These are phyloP conservation scores for Cynara cardunculus DNA, from an alignment of 129 eudicot genomes.

Conservation along the genomic window DNA sequence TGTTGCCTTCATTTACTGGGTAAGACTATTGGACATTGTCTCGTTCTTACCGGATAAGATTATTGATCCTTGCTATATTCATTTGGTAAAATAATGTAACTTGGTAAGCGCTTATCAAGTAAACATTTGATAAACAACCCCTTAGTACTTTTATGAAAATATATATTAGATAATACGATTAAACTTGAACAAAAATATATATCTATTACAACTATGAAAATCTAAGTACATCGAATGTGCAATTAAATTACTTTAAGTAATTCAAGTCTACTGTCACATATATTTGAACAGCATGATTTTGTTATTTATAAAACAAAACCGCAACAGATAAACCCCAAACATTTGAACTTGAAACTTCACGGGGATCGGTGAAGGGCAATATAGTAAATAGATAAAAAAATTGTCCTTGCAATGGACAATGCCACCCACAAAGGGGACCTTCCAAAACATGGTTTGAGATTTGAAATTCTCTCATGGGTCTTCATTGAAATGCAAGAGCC, in stretches of 20 bases:
- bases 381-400: neutral
- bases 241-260: neutral
- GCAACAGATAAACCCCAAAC: neutral
- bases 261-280: neutral
- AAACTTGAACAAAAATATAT: too few species aligned
- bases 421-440: neutral
- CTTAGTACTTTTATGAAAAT: too few species aligned
- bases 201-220: too few species aligned
- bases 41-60: too few species aligned
- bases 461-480: conserved; percentile 11
- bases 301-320: neutral
- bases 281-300: too few species aligned
- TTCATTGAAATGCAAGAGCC: neutral
- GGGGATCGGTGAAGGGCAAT: neutral
- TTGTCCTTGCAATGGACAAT: conserved; percentile 5
- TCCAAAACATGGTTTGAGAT: neutral
- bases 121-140: too few species aligned
- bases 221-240: neutral
- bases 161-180: neutral
- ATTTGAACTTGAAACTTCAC: neutral
- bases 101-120: too few species aligned
- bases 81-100: too few species aligned
- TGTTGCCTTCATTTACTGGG: too few species aligned
- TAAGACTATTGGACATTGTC: too few species aligned
- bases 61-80: too few species aligned